phyloP scores from a whole-genome alignment of 331 rosid genomes.

The Telfairia occidentalis region DNA sequence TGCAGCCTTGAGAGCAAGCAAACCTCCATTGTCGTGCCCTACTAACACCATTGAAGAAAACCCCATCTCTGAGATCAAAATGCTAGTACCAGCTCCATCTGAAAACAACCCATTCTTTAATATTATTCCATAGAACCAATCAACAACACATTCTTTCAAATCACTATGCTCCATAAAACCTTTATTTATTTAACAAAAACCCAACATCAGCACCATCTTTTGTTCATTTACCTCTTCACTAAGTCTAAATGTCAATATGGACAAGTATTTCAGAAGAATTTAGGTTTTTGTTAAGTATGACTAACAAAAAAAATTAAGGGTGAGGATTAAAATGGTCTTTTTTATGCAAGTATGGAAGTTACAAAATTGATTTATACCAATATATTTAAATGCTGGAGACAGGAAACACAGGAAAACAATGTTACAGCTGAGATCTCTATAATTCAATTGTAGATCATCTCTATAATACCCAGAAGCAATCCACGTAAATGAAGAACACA shows the following conservation, averaged over 20 bases:
- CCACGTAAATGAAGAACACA: neutral
- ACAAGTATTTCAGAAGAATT: neutral
- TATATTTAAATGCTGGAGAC: neutral
- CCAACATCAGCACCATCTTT: neutral
- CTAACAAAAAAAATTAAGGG: neutral
- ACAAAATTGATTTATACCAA: no score
- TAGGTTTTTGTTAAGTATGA: neutral
- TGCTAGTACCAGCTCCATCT: slow-evolving; percentile 80
- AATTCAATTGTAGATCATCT: neutral
- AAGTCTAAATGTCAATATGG: neutral
- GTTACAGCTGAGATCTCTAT: neutral
- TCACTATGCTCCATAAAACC: neutral
- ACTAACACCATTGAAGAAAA: slow-evolving; percentile 80
- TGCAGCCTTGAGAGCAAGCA: slow-evolving; percentile 79
- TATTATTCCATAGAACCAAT: neutral
- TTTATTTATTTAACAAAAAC: neutral
- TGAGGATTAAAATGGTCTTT: neutral
- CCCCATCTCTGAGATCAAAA: slow-evolving; percentile 94
- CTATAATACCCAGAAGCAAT: no score
- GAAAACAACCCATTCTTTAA: neutral
- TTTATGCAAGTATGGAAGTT: neutral
- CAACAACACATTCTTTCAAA: neutral
- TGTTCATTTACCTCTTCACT: neutral
- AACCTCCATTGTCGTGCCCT: slow-evolving; percentile 98
- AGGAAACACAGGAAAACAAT: neutral